Conservation (phyloP, 805 yeast genomes). For the Starmerella geochares region DNA sequence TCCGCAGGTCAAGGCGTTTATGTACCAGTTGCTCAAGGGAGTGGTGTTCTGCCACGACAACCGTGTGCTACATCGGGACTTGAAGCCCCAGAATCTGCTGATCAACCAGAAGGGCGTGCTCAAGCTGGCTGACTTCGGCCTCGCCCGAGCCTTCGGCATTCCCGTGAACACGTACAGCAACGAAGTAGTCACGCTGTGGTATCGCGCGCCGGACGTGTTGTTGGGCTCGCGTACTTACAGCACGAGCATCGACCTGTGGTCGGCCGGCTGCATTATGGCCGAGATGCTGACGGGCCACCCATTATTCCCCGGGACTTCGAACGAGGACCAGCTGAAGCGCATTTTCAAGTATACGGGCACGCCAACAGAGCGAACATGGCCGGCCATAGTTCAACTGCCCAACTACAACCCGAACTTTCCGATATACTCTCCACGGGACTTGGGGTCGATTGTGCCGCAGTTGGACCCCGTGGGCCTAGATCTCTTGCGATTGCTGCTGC, state of each 20-base stretch:
- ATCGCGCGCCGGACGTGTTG: constrained; percentile 93
- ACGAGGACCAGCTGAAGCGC: constrained; percentile 86
- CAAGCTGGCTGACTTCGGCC: constrained; percentile 91
- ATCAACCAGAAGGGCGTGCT: constrained; percentile 83
- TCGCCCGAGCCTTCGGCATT: constrained; percentile 95
- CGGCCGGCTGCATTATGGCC: constrained; percentile 95
- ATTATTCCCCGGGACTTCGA: constrained; percentile 88
- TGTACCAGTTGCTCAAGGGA: constrained; percentile 88
- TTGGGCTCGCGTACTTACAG: constrained; percentile 92
- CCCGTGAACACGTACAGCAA: constrained; percentile 95
- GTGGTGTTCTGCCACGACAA: constrained; percentile 80
- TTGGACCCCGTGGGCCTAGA: constrained; percentile 62
- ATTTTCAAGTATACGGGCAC: constrained; percentile 93
- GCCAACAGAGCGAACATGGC: constrained; percentile 94
- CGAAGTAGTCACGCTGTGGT: constrained; percentile 97
- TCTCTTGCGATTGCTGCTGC: constrained; percentile 46
- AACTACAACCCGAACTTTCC: constrained; percentile 79
- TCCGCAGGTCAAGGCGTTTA: constrained; percentile 71
- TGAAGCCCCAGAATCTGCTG: constrained; percentile 89
- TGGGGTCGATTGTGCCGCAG: constrained; percentile 56
- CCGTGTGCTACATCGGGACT: constrained; percentile 68
- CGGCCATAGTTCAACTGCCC: constrained; percentile 74
- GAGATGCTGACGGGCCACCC: constrained; percentile 99
- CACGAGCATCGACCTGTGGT: constrained; percentile 97
- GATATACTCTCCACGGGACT: constrained; percentile 78